These are phyloP conservation scores for Drosera capensis DNA, from an alignment of 148 eudicot species.

Conservation along the genomic window DNA sequence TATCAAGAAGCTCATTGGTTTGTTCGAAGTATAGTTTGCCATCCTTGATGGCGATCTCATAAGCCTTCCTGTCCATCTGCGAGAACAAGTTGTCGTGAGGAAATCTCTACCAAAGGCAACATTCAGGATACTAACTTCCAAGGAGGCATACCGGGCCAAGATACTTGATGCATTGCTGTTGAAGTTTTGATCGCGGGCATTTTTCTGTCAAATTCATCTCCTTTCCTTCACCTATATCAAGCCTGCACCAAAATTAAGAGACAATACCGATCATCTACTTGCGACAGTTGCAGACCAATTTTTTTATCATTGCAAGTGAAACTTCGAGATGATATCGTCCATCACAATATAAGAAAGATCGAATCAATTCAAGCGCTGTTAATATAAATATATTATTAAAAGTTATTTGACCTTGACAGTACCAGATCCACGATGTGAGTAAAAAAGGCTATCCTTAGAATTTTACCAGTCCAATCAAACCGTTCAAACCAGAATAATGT, in stretches of 20 bases:
- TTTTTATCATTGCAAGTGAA: too few species aligned
- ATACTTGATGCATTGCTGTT: slow-evolving; percentile 93
- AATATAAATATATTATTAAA: too few species aligned
- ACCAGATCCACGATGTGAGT: too few species aligned
- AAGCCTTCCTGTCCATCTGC: slow-evolving; percentile 82
- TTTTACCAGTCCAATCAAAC: too few species aligned
- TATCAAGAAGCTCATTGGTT: slow-evolving; percentile 51
- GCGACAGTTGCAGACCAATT: too few species aligned
- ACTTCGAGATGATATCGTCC: too few species aligned
- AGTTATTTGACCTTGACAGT: too few species aligned
- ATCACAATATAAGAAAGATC: too few species aligned
- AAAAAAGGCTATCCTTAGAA: background rate
- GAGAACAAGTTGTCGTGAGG: background rate
- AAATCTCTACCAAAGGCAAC: background rate
- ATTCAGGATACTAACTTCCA: background rate
- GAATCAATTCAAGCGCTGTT: too few species aligned
- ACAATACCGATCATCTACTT: too few species aligned
- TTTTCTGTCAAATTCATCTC: slow-evolving; percentile 64
- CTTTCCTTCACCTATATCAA: slow-evolving; percentile 94
- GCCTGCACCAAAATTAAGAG: slow-evolving; percentile 26
- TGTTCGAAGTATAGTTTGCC: slow-evolving; percentile 49
- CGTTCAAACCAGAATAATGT: too few species aligned
- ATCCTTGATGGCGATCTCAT: slow-evolving; percentile 62
- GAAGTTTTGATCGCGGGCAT: slow-evolving; percentile 70
- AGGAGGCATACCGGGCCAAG: slow-evolving; percentile 72